Conservation (phyloP, 2,329 filamentous ascomycete genomes). For the Aschersonia sp. region DNA sequence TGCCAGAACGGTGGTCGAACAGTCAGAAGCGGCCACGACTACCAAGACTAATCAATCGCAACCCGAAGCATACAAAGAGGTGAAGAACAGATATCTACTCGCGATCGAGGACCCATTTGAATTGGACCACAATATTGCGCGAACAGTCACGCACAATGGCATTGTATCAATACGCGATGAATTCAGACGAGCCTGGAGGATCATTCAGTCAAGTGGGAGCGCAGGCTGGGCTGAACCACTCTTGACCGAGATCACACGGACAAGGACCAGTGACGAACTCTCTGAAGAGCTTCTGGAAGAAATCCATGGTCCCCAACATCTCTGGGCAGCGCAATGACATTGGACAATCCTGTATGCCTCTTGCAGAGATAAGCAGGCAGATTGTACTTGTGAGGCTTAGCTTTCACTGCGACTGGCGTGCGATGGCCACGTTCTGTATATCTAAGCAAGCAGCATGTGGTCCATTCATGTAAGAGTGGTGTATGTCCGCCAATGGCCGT, state of each 20-base stretch:
- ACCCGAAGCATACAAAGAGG: slow-evolving; percentile 38
- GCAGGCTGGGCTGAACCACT: slow-evolving; percentile 29
- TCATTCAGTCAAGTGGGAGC: slow-evolving; percentile 42
- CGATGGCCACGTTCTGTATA: neutral
- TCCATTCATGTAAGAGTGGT: neutral
- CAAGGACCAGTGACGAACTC: slow-evolving; percentile 9
- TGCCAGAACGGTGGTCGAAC: slow-evolving; percentile 55
- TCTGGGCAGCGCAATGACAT: slow-evolving; percentile 1
- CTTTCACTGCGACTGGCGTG: neutral
- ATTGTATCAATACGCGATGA: slow-evolving; percentile 74
- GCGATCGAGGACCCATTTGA: slow-evolving; percentile 91
- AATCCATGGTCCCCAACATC: slow-evolving; percentile 15
- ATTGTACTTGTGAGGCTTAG: neutral
- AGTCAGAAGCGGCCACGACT: slow-evolving; percentile 17
- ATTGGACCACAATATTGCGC: slow-evolving; percentile 71
- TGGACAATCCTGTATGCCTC: neutral
- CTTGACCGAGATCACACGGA: slow-evolving; percentile 31
- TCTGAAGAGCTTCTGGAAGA: slow-evolving; percentile 16
- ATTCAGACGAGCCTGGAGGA: slow-evolving; percentile 64
- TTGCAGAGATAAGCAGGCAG: too few relatives aligned
- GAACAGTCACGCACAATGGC: slow-evolving; percentile 71
- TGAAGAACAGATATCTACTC: slow-evolving; percentile 69
- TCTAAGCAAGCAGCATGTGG: neutral
- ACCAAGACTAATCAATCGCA: too few relatives aligned
- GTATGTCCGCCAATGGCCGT: too few relatives aligned